phyloP scores from a whole-genome alignment of 371 early-diverging fungal genomes.

The Apophysomyces sp. region DNA sequence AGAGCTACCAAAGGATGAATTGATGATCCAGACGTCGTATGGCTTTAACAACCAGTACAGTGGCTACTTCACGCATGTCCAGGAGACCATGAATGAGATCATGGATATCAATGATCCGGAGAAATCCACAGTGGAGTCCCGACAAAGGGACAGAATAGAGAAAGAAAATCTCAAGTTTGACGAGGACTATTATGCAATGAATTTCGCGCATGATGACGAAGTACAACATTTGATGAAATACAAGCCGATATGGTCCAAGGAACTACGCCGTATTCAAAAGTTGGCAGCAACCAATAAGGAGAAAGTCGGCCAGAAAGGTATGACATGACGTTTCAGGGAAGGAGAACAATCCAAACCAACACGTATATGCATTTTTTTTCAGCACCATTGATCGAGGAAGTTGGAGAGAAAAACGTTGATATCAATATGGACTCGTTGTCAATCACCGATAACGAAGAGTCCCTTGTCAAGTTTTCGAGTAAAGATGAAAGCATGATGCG shows the following conservation, averaged over 20 bases:
- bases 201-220: constrained; percentile 71
- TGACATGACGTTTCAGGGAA: background rate
- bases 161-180: constrained; percentile 85
- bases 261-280: constrained; percentile 56
- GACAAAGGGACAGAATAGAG: constrained; percentile 63
- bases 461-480: constrained; percentile 59
- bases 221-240: constrained; percentile 70
- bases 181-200: constrained; percentile 87
- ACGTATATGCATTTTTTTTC: background rate
- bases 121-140: constrained; percentile 58
- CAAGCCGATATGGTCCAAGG: constrained; percentile 70
- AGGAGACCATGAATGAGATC: constrained; percentile 83
- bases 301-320: background rate
- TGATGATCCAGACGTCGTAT: constrained; percentile 49
- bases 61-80: constrained; percentile 75
- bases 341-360: background rate
- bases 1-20: constrained; percentile 47
- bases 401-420: constrained; percentile 18
- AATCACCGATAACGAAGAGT: constrained; percentile 24
- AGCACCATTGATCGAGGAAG: constrained; percentile 42
- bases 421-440: constrained; percentile 31
- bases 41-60: constrained; percentile 90
- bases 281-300: constrained; percentile 11
- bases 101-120: constrained; percentile 78
- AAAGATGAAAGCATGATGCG: constrained; percentile 74